phyloP scores from a whole-genome alignment of 2,329 filamentous ascomycete genomes.

The Trichoderma semiorbis region DNA sequence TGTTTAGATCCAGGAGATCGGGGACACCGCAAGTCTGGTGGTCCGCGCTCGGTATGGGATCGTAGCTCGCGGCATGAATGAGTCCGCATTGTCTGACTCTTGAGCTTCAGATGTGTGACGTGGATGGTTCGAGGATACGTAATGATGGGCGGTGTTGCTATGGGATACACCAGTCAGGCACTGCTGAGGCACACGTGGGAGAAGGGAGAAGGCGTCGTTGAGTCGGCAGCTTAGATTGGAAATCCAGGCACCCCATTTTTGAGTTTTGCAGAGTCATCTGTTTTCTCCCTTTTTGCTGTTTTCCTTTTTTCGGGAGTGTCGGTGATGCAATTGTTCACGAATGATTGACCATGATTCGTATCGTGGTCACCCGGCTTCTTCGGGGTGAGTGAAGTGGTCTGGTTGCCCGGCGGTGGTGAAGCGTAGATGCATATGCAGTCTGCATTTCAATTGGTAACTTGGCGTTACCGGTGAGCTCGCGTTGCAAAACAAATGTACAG shows the following conservation, averaged over 20 bases:
- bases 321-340: background rate
- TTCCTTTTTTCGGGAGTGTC: background rate
- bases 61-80: background rate
- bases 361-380: background rate
- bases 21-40: slow-evolving; percentile 9
- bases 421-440: background rate
- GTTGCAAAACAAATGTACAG: background rate
- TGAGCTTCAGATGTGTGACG: slow-evolving; percentile 7
- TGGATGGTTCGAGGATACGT: background rate
- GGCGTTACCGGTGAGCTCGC: slow-evolving; percentile 2
- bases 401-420: background rate
- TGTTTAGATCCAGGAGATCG: slow-evolving; percentile 9
- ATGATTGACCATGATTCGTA: background rate
- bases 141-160: background rate
- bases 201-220: background rate
- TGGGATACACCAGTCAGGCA: background rate
- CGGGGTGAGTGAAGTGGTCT: background rate
- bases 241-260: background rate
- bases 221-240: background rate
- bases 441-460: background rate
- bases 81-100: background rate
- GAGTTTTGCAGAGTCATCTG: background rate
- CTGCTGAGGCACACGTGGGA: slow-evolving; percentile 6
- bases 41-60: background rate
- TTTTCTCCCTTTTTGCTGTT: background rate